phyloP scores from a whole-genome alignment of 345 rosid species.

The Turnera subulata region DNA sequence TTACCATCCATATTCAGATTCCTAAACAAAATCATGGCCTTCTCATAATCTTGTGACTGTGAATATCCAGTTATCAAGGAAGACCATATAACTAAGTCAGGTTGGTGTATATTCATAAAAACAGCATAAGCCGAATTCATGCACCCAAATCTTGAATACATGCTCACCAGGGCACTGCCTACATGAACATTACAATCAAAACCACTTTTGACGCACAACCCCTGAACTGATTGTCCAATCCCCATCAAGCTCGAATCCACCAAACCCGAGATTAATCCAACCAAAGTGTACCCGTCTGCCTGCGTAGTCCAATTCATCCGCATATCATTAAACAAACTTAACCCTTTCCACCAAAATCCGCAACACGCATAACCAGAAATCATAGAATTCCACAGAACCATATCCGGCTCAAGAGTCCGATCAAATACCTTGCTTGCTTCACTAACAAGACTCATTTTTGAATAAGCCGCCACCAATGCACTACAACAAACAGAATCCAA shows the following conservation, averaged over 20 bases:
- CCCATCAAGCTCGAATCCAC: conserved; percentile 33
- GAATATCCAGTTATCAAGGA: conserved; percentile 67
- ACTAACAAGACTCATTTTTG: conserved; percentile 41
- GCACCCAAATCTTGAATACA: conserved; percentile 65
- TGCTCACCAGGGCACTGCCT: conserved; percentile 56
- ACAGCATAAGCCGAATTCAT: conserved; percentile 53
- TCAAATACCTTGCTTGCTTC: conserved; percentile 58
- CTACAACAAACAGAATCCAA: conserved; percentile 53
- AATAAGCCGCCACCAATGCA: conserved; percentile 65
- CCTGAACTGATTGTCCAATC: conserved; percentile 63
- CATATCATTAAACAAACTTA: conserved; percentile 53
- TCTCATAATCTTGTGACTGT: conserved; percentile 50
- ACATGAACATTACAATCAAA: conserved; percentile 53
- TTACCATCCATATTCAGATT: conserved; percentile 42
- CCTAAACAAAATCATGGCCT: conserved; percentile 41
- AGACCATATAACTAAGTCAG: conserved; percentile 78
- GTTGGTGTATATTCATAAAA: conserved; percentile 40
- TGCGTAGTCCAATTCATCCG: conserved; percentile 25
- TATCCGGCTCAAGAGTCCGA: conserved; percentile 52
- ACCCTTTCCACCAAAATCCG: conserved; percentile 48
- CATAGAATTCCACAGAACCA: conserved; percentile 80
- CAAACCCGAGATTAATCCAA: conserved; percentile 54
- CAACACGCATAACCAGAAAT: conserved; percentile 56
- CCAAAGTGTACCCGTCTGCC: conserved; percentile 73
- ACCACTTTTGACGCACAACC: conserved; percentile 56